Evolutionary conservation across 176 grass and related monocot species (phyloP).

Genomic region (Carex parvula): DNA sequence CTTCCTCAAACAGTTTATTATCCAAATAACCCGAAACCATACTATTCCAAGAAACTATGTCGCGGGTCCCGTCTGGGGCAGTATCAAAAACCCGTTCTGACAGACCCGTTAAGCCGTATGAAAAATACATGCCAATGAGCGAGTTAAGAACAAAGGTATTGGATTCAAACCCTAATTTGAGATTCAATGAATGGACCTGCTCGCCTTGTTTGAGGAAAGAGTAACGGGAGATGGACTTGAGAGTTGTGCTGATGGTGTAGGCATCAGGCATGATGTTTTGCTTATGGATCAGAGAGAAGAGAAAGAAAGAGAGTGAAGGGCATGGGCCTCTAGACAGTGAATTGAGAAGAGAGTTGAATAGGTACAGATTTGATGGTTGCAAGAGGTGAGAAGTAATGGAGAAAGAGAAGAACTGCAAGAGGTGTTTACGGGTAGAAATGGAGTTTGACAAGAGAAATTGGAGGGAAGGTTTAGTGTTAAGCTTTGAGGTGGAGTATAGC

Average conservation of each 20-base stretch:
- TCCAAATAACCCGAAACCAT: slow-evolving; percentile 64
- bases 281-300: slow-evolving; percentile 48
- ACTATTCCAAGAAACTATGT: slow-evolving; percentile 84
- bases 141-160: slow-evolving; percentile 81
- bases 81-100: slow-evolving; percentile 63
- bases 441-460: slow-evolving; percentile 29
- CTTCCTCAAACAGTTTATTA: slow-evolving; percentile 46
- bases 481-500: slow-evolving; percentile 14
- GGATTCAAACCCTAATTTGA: slow-evolving; percentile 53
- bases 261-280: slow-evolving; percentile 41
- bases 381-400: slow-evolving; percentile 49
- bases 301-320: slow-evolving; percentile 48
- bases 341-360: slow-evolving; percentile 53
- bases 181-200: slow-evolving; percentile 59
- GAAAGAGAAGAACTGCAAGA: slow-evolving; percentile 52
- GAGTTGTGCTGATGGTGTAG: slow-evolving; percentile 62
- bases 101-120: slow-evolving; percentile 40
- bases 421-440: slow-evolving; percentile 34
- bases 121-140: slow-evolving; percentile 71
- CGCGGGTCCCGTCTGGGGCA: slow-evolving; percentile 40
- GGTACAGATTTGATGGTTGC: slow-evolving; percentile 30
- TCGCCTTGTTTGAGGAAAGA: slow-evolving; percentile 38
- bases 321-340: slow-evolving; percentile 38
- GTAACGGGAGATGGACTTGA: slow-evolving; percentile 45
- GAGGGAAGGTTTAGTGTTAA: background rate